Evolutionary conservation across 768 basidiomycete genomes (phyloP), one percentile per base, ranked within the genome.

Genomic region (Dendrothele bispora): DNA sequence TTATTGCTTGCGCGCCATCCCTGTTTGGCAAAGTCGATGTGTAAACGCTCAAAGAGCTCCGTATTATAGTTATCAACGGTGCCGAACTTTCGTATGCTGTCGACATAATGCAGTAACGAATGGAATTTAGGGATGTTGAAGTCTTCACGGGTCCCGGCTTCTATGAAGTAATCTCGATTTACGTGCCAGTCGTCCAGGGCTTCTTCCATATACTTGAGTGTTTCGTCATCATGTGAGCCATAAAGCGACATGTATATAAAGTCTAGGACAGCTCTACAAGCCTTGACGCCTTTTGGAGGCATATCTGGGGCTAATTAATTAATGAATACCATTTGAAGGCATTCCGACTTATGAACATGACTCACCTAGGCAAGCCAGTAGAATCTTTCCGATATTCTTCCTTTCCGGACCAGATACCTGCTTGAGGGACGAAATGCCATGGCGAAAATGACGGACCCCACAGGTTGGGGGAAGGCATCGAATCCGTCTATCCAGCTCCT

Each of bases 121-220:
- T 50, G 40, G 62, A 57, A 25, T 49, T 69, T 69, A 1, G 66
- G 61, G 17, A 69, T 60, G 37, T 62, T 63, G 50, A 69, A 63
- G 37, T 62, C n/a, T n/a, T n/a, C n/a, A n/a, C n/a, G n/a, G 50
- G 4, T 51, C 39, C 7, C 66, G 50, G 2, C 61, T 50, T 2
- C 53, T 54, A 6, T 49, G 41, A 29, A 24, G 7, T 5, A 39
- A 22, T 10, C 22, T 37, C 36, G 7, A n/a, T 37, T 6, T 15
- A 17, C 21, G 21, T 18, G 39, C 39, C 39, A 39, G 6, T 20
- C 26, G 26, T 12, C n/a, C 5, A 39, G 20, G 12, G 11, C 39
- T 12, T 8, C 26, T 28, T 3, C n/a, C 53, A 43, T 48, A 24
- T 24, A 24, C 22, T 2, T 18, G 28, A 26, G 47, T 11, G 45